Conservation (phyloP, 371 early-diverging fungal genomes). For the Basidiobolus meristosporus region DNA sequence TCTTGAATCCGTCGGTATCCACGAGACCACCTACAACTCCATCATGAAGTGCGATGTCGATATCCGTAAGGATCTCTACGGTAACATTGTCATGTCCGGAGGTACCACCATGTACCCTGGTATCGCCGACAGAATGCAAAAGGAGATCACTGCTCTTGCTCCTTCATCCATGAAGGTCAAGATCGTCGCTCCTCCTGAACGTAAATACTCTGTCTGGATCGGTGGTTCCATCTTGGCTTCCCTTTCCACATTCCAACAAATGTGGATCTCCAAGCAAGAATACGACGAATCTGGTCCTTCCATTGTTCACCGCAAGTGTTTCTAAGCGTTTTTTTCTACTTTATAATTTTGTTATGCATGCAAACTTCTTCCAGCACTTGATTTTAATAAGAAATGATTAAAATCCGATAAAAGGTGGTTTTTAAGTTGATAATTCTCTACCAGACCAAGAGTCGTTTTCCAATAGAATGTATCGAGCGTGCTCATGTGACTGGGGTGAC, state of each 20-base stretch:
- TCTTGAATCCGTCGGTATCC: constrained; percentile 82
- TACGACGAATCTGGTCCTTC: constrained; percentile 97
- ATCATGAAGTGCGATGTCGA: constrained; percentile 98
- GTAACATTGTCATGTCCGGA: constrained; percentile 88
- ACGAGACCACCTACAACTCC: constrained; percentile 87
- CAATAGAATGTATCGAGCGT: no score
- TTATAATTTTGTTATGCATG: no score
- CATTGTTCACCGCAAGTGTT: constrained; percentile 97
- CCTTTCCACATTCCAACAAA: constrained; percentile 67
- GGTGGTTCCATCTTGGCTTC: constrained; percentile 99
- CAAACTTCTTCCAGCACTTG: no score
- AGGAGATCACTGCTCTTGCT: constrained; percentile 95
- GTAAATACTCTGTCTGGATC: constrained; percentile 99
- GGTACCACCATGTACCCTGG: constrained; percentile 94
- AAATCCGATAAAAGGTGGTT: no score
- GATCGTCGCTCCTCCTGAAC: constrained; percentile 99
- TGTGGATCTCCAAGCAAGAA: constrained; percentile 83
- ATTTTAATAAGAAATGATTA: no score
- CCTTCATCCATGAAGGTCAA: constrained; percentile 98
- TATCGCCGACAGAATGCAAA: constrained; percentile 94
- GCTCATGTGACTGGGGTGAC: no score
- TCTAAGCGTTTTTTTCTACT: constrained; percentile 62
- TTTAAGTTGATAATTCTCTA: no score
- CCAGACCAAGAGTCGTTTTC: no score
- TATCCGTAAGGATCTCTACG: constrained; percentile 92